Evolutionary conservation across 768 basidiomycete species (phyloP), one percentile per base, ranked within the genome.

Genomic region (Boletus sensibilis): DNA sequence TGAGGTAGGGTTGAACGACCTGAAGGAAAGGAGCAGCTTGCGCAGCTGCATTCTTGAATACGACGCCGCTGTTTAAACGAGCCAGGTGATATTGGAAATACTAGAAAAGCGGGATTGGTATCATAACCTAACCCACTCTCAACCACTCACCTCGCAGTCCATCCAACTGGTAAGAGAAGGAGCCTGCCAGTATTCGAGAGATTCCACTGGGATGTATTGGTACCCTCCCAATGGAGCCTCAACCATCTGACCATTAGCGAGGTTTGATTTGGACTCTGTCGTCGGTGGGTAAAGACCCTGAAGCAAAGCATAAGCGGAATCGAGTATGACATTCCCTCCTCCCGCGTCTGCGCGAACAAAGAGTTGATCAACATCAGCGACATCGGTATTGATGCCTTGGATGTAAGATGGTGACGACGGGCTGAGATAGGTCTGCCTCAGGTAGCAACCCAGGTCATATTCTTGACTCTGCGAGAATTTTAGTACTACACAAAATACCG

Each of bases 261-360:
- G 83, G 12, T 77, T 79, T 55, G 85, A 85, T 61, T 78, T 82
- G 69, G 86, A 86, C 51, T 80, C 75, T 8, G 75, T 67, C 57
- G 80, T 88, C 5, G 91, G 89, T 13, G 92, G 92, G 78, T 87
- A 92, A 48, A 94, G 78, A 35, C 92, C 91, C 68, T 94, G 93
- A 40, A 92, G 79, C 38, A 92, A 75, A 14, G 92, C 90, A 57
- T 87, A 86, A 18, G 90, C 85, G 9, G 88, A 88, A 78, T 94
- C 89, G 72, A 90, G 87, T 60, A 91, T 89, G 44, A 87, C 85
- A 23, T 84, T 79, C 49, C 91, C 91, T 72, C 85, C 85, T 43
- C 90, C 90, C 47, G 85, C 84, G 72, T 93, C 92, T 64, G 88
- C 89, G 58, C 85, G 85, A 52, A 88, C 81, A 61, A 82, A 84